Base-by-base conservation (phyloP, 2,329 filamentous ascomycete species). In the Periconia macrospinosa region DNA sequence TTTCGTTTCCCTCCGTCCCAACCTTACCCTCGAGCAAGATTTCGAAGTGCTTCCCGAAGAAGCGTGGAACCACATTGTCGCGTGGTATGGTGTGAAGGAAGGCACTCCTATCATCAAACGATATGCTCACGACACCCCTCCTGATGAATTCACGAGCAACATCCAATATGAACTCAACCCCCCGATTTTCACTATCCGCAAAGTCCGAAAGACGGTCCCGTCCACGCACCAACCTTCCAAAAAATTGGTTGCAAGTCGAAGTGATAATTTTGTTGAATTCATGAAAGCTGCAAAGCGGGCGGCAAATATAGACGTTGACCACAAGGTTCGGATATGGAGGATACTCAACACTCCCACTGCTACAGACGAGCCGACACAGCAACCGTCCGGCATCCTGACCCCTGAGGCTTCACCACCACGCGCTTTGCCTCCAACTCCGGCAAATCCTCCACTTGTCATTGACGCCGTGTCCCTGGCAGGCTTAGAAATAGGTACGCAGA, bases 131-230 rank as follows among this genome's bases (percentile, higher is more conserved):
- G 89, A 96, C 72, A 92, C 88, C 30, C 82, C 86, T 8, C 78
- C 80, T 1, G 81, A 84, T 41, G 81, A 81, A 23, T 65, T 55
- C 45, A 66, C 76, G 2, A 78, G 84, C 40, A 91, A 96, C 59
- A 76, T 96, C 45, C 79, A 89, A 63, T 96, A 89, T 71, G 94
- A 97, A 75, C 80, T 91, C 41, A 86, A 92, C 65, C 94, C 92
- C 5, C 91, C 91, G 0, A 81, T 96, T 42, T 90, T 97, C 71
- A 91, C 87, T 1, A 81, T 97, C 55, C 86, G 96, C 68, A 91
- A 93, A 61, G 79, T 97, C 1, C 87, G 86, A 70, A 80, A 80
- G 61, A 53, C 83, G 1, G 78, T 84, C 37, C 82, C 87, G 64
- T 76, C 81, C 1, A 75, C 88, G 52, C 86, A 87, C 64, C 83